Evolutionary conservation across 2,329 filamentous ascomycete species (phyloP).

Genomic region (Chaetomium olivaceum): DNA sequence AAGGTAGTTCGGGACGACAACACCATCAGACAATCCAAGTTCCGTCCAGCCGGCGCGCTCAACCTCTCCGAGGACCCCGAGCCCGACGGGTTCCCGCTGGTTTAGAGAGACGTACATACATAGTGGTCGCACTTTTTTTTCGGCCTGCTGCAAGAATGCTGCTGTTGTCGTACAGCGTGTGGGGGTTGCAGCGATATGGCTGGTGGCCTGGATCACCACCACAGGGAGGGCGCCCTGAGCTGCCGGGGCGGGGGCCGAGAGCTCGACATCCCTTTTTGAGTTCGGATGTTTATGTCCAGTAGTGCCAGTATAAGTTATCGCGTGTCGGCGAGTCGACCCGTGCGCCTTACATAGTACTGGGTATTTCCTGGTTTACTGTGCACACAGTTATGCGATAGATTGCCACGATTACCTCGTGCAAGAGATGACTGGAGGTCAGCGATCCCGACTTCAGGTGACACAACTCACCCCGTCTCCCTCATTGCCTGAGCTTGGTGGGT

Average conservation of each 20-base stretch:
- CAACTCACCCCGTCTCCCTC: not conserved
- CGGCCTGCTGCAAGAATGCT: not conserved
- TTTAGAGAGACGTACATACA: not conserved
- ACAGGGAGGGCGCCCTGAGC: too few species aligned
- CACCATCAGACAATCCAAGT: not conserved
- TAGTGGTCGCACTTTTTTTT: not conserved
- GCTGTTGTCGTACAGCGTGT: not conserved
- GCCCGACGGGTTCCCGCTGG: not conserved
- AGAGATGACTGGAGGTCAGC: not conserved
- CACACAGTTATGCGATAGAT: not conserved
- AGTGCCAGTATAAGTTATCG: not conserved
- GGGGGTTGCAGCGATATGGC: not conserved
- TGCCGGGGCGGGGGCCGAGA: not conserved
- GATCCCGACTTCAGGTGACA: slow-evolving; percentile 9
- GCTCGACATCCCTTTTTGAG: not conserved
- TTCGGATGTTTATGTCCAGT: not conserved
- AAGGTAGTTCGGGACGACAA: too few species aligned
- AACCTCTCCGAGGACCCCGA: slow-evolving; percentile 1
- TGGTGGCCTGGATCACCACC: not conserved
- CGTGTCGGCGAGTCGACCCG: not conserved
- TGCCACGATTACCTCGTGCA: slow-evolving; percentile 3
- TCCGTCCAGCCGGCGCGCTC: not conserved
- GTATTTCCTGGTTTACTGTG: too few species aligned
- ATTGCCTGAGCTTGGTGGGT: not conserved
- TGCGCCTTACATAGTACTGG: not conserved